Evolutionary conservation across 805 yeast genomes (phyloP).

Genomic region (Saturnispora besseyi): DNA sequence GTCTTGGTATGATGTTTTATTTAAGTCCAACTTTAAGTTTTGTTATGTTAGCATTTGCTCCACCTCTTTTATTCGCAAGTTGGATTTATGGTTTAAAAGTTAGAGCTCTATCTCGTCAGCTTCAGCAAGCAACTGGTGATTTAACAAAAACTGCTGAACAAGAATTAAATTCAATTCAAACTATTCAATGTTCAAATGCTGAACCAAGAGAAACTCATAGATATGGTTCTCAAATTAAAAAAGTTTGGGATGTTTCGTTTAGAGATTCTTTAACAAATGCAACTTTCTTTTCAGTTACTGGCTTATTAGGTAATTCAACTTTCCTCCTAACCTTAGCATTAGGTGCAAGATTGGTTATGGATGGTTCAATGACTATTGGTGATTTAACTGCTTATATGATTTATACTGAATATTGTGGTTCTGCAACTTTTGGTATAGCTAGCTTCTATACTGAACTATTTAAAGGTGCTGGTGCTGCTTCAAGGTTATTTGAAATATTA

Average conservation of each 20-base stretch:
- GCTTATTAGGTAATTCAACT: conserved; percentile 75
- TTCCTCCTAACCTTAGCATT: conserved; percentile 65
- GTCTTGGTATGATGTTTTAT: conserved; percentile 83
- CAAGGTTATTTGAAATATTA: conserved; percentile 77
- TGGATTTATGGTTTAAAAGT: conserved; percentile 75
- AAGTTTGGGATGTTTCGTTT: conserved; percentile 61
- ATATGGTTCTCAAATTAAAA: conserved; percentile 63
- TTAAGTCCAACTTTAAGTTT: conserved; percentile 74
- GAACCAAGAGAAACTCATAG: conserved; percentile 69
- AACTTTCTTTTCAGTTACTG: conserved; percentile 69
- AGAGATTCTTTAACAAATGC: conserved; percentile 79
- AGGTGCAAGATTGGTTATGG: conserved; percentile 72
- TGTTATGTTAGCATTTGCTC: conserved; percentile 69
- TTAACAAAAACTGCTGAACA: conserved; percentile 90
- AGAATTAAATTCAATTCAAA: conserved; percentile 72
- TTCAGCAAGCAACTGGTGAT: conserved; percentile 81
- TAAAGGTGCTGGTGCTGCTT: conserved; percentile 97
- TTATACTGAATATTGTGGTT: conserved; percentile 91
- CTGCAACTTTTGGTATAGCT: conserved; percentile 84
- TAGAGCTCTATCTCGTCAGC: conserved; percentile 60
- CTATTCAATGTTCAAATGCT: conserved; percentile 87
- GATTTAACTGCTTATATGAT: conserved; percentile 89
- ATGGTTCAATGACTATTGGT: conserved; percentile 72
- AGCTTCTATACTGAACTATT: conserved; percentile 87
- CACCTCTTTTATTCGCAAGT: conserved; percentile 78